phyloP scores from a whole-genome alignment of 208 protist genomes.

The Crithidia mellificae region DNA sequence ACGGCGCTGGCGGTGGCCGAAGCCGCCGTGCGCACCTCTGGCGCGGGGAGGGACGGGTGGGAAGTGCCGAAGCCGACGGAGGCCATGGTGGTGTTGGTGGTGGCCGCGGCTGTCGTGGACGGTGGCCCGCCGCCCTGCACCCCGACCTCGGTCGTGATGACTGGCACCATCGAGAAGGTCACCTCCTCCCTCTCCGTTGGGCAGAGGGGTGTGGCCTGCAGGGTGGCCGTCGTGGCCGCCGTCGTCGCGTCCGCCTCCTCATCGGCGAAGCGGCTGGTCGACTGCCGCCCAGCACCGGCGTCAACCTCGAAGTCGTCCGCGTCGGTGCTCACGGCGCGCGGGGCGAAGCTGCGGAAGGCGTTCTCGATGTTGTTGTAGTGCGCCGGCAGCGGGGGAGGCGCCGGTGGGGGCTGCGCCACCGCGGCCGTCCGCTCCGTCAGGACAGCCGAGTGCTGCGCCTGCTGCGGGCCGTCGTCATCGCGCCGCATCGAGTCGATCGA shows the following conservation, averaged over 20 bases:
- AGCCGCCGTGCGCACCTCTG: not conserved
- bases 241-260: not conserved
- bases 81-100: not conserved
- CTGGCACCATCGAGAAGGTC: constrained; percentile 16
- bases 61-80: not conserved
- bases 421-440: not conserved
- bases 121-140: not conserved
- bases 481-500: constrained; percentile 24
- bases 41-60: constrained; percentile 1
- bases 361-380: constrained; percentile 3
- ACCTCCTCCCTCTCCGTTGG: constrained; percentile 15
- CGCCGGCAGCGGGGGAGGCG: not conserved
- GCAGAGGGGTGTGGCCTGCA: not conserved
- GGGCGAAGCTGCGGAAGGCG: not conserved
- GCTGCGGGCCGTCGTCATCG: constrained; percentile 15
- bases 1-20: constrained; percentile 8
- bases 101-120: not conserved
- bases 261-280: constrained; percentile 5
- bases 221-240: no score
- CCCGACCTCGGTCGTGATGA: constrained; percentile 1
- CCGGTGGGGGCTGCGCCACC: constrained; percentile 10
- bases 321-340: not conserved
- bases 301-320: not conserved
- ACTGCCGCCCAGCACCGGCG: not conserved
- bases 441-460: not conserved